phyloP scores from a whole-genome alignment of 225 moss, liverwort and hornwort species.

The Bryum argenteum region DNA sequence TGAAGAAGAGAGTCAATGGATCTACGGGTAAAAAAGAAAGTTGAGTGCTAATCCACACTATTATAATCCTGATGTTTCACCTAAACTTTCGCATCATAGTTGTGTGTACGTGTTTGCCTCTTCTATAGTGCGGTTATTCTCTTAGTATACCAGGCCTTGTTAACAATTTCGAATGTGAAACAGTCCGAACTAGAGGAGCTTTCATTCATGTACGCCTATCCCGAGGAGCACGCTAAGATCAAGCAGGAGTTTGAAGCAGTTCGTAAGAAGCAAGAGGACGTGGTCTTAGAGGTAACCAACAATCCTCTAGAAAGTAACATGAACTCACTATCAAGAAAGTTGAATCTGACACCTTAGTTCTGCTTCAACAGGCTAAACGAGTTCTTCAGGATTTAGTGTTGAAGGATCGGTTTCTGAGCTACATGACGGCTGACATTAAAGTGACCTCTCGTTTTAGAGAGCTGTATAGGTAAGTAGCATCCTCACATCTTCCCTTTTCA shows the following conservation, averaged over 20 bases:
- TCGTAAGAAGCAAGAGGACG: conserved; percentile 88
- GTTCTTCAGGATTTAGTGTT: conserved; percentile 78
- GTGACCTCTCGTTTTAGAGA: conserved; percentile 80
- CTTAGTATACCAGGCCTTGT: not conserved
- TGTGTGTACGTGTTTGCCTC: not conserved
- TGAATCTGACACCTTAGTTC: conserved; percentile 20
- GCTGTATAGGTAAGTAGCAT: conserved; percentile 73
- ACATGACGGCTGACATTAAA: conserved; percentile 88
- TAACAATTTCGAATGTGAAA: conserved; percentile 25
- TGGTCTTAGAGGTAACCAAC: conserved; percentile 75
- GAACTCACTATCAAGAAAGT: not conserved
- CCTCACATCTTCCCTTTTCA: not conserved
- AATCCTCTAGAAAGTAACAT: not conserved
- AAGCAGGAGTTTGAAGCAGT: conserved; percentile 63
- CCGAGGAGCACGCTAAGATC: conserved; percentile 77
- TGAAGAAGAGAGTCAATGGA: too few relatives aligned
- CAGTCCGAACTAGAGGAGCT: conserved; percentile 98
- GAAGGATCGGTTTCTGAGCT: conserved; percentile 89
- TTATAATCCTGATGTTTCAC: too few relatives aligned
- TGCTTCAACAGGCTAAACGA: conserved; percentile 66
- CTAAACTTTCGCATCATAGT: too few relatives aligned
- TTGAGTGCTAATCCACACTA: too few relatives aligned
- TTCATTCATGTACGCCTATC: conserved; percentile 87
- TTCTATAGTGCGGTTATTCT: not conserved
- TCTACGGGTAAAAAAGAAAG: too few relatives aligned